Evolutionary conservation across 805 yeast genomes (phyloP).

Genomic region (Metschnikowia peoriensis): DNA sequence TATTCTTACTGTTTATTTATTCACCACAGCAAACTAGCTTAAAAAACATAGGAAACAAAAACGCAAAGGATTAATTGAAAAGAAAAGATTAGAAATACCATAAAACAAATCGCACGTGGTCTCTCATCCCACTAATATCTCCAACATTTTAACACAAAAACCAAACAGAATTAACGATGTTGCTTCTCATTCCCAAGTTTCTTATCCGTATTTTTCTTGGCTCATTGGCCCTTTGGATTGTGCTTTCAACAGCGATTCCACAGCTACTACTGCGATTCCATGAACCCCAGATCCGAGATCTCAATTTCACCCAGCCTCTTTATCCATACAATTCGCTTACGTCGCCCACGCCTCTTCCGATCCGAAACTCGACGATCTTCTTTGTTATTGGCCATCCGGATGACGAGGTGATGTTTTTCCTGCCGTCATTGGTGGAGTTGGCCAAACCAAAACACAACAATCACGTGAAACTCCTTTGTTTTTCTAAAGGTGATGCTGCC

Average conservation of each 20-base stretch:
- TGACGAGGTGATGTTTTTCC: constrained; percentile 97
- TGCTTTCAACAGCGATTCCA: constrained; percentile 40
- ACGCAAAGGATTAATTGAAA: no score
- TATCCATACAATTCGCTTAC: constrained; percentile 41
- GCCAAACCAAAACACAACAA: constrained; percentile 49
- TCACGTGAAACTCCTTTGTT: constrained; percentile 58
- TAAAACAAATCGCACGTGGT: neutral
- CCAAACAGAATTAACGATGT: neutral
- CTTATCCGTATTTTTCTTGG: constrained; percentile 16
- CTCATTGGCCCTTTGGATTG: constrained; percentile 37
- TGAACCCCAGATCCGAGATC: constrained; percentile 27
- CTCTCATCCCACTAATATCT: neutral
- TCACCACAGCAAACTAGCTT: no score
- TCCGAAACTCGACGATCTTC: constrained; percentile 38
- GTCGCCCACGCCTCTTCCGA: constrained; percentile 31
- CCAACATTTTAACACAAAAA: neutral
- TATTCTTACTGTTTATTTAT: neutral
- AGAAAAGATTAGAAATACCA: no score
- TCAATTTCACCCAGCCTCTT: constrained; percentile 20
- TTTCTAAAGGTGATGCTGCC: constrained; percentile 66
- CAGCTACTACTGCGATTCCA: constrained; percentile 32
- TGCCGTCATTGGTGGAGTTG: constrained; percentile 66
- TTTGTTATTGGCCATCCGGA: constrained; percentile 93
- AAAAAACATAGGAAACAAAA: no score
- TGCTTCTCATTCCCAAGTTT: constrained; percentile 10